Base-by-base conservation (phyloP, 225 moss, liverwort and hornwort genomes). In the Polytrichum formosum region DNA sequence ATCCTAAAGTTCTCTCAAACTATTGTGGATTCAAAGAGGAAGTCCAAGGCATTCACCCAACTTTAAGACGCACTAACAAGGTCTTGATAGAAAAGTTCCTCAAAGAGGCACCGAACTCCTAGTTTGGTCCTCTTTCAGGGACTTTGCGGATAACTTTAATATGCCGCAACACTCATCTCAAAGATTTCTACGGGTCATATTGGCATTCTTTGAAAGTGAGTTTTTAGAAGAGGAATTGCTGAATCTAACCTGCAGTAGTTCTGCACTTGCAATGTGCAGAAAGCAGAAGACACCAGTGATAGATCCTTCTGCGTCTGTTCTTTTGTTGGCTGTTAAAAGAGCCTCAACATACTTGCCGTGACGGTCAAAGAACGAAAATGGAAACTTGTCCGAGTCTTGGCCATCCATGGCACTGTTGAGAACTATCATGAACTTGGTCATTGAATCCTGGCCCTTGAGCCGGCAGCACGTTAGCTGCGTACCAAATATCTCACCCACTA, bases 221-320 rank as follows among this genome's bases (percentile, higher is more conserved):
- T n/a, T 61, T 9, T n/a, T 2, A n/a, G 60, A n/a, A 22, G 28
- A 13, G 63, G 28, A 35, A 31, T 18, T 37, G 25, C 17, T 1
- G 3, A 56, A 54, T 65, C 70, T 22, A 56, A 86, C 86, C 82
- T 86, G 86, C 7, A 86, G 62, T 72, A 86, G 58, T 53, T 86
- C 86, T 5, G 75, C 72, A 62, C 86, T 86, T 22, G 86, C 82
- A 17, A 75, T 86, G 71, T 86, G 86, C 68, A 86, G 63, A 61
- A 86, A 86, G 77, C 86, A 86, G 75, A 86, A 86, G 16, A 86
- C 82, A 20, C 86, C 86, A 0, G 73, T 86, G 26, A 86, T 83
- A 68, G 55, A 77, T 28, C 86, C 82, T 5, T 86, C 86, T 0
- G 77, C n/a, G 58, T 86, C 86, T 5, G 86, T 82, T 46, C 86